A percentile compares a stretch with the other conserved stretches of the same genome.
phyloP scores from a whole-genome alignment of 2,329 filamentous ascomycete genomes.

The Colletotrichum sp. region DNA sequence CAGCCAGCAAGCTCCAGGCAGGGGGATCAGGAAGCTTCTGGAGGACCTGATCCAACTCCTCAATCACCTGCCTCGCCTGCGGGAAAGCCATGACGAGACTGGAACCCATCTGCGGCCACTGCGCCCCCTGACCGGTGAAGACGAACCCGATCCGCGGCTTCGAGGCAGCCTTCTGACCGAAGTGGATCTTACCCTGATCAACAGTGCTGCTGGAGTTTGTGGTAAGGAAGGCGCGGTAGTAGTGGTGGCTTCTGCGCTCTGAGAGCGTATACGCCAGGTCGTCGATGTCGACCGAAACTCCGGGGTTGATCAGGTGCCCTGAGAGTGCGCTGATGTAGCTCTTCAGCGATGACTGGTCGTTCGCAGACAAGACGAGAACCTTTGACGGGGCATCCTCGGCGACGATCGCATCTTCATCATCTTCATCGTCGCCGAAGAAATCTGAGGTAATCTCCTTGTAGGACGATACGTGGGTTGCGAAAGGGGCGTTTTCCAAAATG shows the following conservation, averaged over 20 bases:
- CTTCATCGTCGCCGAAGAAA: neutral
- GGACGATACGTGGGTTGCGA: neutral
- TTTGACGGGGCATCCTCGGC: neutral
- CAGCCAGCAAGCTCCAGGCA: slow-evolving; percentile 24
- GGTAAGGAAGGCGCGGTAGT: slow-evolving; percentile 25
- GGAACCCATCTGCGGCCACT: slow-evolving; percentile 31
- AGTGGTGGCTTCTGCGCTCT: slow-evolving; percentile 24
- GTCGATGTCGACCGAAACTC: slow-evolving; percentile 22
- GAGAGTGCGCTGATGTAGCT: neutral
- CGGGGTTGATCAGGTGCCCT: slow-evolving; percentile 24
- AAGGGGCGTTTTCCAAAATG: slow-evolving; percentile 17
- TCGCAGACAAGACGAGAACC: neutral
- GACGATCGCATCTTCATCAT: neutral
- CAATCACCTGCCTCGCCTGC: slow-evolving; percentile 8
- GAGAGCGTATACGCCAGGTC: slow-evolving; percentile 35
- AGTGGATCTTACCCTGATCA: neutral
- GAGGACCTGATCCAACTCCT: slow-evolving; percentile 24
- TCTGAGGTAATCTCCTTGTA: neutral
- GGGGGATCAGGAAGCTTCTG: neutral
- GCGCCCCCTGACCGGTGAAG: slow-evolving; percentile 37
- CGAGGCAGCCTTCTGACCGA: neutral
- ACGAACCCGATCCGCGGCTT: neutral
- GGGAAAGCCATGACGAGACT: slow-evolving; percentile 19
- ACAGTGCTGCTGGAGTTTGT: slow-evolving; percentile 24
- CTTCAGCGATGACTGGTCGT: neutral